phyloP scores from a whole-genome alignment of 176 grass and related monocot species.

The Tillandsia fasciculata region DNA sequence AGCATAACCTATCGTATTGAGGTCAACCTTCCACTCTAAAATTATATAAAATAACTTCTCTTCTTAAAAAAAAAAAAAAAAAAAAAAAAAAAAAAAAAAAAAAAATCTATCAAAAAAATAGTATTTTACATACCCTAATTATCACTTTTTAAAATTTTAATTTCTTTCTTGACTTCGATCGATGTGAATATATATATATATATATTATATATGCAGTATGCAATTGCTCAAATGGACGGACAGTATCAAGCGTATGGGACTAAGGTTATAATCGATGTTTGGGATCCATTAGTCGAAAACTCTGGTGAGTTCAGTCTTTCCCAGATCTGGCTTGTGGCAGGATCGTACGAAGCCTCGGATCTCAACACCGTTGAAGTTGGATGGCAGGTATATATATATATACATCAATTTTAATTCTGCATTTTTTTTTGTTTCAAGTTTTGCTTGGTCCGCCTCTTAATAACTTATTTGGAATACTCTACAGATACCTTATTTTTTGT shows the following conservation, averaged over 20 bases:
- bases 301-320: constrained; percentile 1
- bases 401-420: no score
- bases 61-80: no score
- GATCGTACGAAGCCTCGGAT: background rate
- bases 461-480: no score
- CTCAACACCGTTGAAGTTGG: constrained; percentile 20
- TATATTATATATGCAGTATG: constrained; percentile 6
- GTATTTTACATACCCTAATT: background rate
- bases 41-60: no score
- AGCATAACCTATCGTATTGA: no score
- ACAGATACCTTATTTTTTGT: no score
- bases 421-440: background rate
- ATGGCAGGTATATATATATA: constrained; percentile 15
- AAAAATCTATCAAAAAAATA: background rate
- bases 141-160: background rate
- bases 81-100: no score
- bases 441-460: background rate
- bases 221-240: background rate
- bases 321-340: constrained; percentile 7
- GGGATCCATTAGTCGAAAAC: background rate
- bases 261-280: constrained; percentile 3
- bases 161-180: background rate
- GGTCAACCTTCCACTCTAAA: no score
- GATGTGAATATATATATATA: background rate
- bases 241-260: constrained; percentile 4